Conservation (phyloP, 169 alveolate genomes). For the Eimeria falciformis region DNA sequence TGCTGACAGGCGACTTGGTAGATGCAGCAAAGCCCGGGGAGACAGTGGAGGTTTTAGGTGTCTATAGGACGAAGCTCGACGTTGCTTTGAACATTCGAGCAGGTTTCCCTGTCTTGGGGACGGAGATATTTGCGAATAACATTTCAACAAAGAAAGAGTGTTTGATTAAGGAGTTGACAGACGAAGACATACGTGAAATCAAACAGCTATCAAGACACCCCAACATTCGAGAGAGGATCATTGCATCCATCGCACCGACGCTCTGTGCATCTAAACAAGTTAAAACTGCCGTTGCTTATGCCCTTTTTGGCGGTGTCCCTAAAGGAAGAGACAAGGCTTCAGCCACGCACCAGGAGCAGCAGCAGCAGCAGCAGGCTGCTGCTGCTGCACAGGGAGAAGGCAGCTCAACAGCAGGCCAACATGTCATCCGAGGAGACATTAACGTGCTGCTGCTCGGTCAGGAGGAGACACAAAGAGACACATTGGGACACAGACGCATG, state of each 20-base stretch:
- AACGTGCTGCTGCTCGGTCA: slow-evolving; percentile 95
- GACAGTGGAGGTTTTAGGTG: slow-evolving; percentile 97
- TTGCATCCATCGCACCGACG: slow-evolving; percentile 98
- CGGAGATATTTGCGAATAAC: slow-evolving; percentile 68
- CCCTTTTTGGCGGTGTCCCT: slow-evolving; percentile 95
- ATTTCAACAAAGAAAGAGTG: slow-evolving; percentile 47
- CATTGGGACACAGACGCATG: too few relatives aligned
- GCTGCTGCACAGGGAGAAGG: slow-evolving; percentile 1
- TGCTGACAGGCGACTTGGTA: slow-evolving; percentile 97
- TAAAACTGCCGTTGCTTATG: slow-evolving; percentile 94
- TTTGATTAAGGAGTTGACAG: slow-evolving; percentile 54
- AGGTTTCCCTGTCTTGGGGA: slow-evolving; percentile 82
- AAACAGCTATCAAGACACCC: slow-evolving; percentile 90
- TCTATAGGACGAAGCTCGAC: slow-evolving; percentile 88
- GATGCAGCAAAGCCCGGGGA: slow-evolving; percentile 99
- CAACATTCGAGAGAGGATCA: slow-evolving; percentile 94
- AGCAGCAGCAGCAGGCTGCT: slow-evolving; percentile 81
- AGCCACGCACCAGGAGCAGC: slow-evolving; percentile 98
- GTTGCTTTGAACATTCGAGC: slow-evolving; percentile 94
- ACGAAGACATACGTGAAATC: slow-evolving; percentile 66
- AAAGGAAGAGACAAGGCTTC: slow-evolving; percentile 96
- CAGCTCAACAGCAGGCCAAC: slow-evolving; percentile 85
- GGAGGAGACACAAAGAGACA: too few relatives aligned
- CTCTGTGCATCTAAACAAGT: slow-evolving; percentile 97
- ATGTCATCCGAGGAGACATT: slow-evolving; percentile 98